Conservation (phyloP, 2,329 filamentous ascomycete species). For the Pseudonectria buxi region DNA sequence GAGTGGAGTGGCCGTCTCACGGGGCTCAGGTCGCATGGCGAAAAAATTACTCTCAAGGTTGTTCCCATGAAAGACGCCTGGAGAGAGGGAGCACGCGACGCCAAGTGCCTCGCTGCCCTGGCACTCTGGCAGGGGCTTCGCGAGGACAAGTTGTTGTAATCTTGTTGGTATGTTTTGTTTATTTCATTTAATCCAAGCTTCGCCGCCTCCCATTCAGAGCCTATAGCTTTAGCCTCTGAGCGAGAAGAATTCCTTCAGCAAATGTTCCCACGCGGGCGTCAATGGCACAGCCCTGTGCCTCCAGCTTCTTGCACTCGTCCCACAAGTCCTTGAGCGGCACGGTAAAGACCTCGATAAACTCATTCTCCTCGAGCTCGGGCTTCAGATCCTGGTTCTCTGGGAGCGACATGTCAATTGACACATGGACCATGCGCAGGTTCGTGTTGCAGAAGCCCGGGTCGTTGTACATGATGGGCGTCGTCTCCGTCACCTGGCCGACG, state of each 20-base stretch:
- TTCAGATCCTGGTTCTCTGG: conserved; percentile 63
- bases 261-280: conserved; percentile 1
- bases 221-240: conserved; percentile 8
- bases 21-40: conserved; percentile 50
- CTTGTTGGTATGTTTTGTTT: conserved; percentile 1
- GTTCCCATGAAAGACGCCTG: conserved; percentile 51
- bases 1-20: conserved; percentile 53
- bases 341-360: conserved; percentile 76
- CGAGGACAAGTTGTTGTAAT: conserved; percentile 37
- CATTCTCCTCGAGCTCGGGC: conserved; percentile 67
- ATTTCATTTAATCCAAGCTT: conserved; percentile 1
- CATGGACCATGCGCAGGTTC: conserved; percentile 63
- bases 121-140: conserved; percentile 52
- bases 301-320: conserved; percentile 58
- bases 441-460: conserved; percentile 63
- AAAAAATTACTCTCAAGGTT: conserved; percentile 56
- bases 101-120: conserved; percentile 53
- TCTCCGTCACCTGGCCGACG: conserved; percentile 46
- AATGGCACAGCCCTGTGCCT: conserved; percentile 43
- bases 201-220: background rate
- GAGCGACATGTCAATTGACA: conserved; percentile 61
- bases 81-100: conserved; percentile 50
- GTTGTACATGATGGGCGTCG: conserved; percentile 61
- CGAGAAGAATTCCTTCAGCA: conserved; percentile 8
- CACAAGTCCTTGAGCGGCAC: conserved; percentile 59